These are phyloP conservation scores for Cardamine chenopodiifolia DNA, from an alignment of 345 rosid genomes.

Conservation along the genomic window DNA sequence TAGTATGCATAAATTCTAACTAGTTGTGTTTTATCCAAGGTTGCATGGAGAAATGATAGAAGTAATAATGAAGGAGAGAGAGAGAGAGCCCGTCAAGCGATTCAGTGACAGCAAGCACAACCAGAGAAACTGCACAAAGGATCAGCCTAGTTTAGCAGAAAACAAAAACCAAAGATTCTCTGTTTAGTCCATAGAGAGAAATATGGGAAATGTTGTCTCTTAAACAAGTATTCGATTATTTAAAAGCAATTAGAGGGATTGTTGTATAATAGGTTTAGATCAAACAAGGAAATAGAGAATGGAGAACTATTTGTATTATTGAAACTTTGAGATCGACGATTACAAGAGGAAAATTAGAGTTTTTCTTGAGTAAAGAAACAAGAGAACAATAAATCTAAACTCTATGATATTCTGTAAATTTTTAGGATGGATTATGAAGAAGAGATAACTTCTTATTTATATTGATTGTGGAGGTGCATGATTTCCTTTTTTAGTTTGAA, in stretches of 20 bases:
- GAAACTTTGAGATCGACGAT: too few relatives aligned
- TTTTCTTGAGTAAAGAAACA: too few relatives aligned
- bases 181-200: constrained; percentile 11
- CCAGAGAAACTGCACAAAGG: constrained; percentile 23
- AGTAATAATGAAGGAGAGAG: constrained; percentile 57
- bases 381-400: too few relatives aligned
- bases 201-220: constrained; percentile 29
- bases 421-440: too few relatives aligned
- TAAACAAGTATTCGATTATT: constrained; percentile 20
- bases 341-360: too few relatives aligned
- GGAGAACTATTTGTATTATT: too few relatives aligned
- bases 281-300: too few relatives aligned
- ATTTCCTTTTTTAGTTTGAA: too few relatives aligned
- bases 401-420: too few relatives aligned
- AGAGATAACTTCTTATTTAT: too few relatives aligned
- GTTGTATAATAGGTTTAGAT: too few relatives aligned
- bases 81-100: constrained; percentile 55
- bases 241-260: neutral
- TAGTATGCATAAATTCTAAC: neutral
- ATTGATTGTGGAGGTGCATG: too few relatives aligned
- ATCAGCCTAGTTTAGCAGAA: constrained; percentile 42
- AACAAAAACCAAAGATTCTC: constrained; percentile 11
- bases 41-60: constrained; percentile 57
- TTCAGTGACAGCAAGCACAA: constrained; percentile 41
- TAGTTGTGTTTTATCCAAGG: constrained; percentile 43